Base-by-base conservation (phyloP, 257 asterid species). In the Dorcoceras hygrometricum region DNA sequence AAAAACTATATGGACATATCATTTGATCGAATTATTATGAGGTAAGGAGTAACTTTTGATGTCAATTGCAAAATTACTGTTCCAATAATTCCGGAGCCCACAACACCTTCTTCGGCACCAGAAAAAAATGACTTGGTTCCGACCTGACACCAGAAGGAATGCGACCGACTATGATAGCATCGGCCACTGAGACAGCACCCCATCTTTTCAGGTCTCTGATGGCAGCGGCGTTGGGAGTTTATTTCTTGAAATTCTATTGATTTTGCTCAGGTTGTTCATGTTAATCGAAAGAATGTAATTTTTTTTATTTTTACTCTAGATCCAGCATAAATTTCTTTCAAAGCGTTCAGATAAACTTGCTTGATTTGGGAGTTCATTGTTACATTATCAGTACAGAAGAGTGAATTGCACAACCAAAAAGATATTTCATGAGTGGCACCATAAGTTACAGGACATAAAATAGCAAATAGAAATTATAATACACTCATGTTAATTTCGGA, bases 71-170 rank as follows among this genome's bases (percentile, higher is more conserved):
- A 50, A 50, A 28, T 65, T 66, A 75, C 76, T 82, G 91, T 9
- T 62, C 81, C 82, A 23, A 69, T 66, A 65, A 50, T 16, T 63
- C 88, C 78, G 0, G 75, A 73, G 59, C 82, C 85, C 58, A 16
- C 67, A 36, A 57, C 64, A 0, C 78, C 72, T 1, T 70, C 71
- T 39, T 66, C 16, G 43, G 55, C 66, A 46, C 77, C 79, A 28
- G 71, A 54, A 10, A 67, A 54, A 10, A 67, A 79, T 0, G 77
- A 73, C 59, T 6, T 76, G 5, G 71, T 81, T 19, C 86, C 86
- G 50, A 67, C 80, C 67, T 75, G 64, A 77, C 91, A 12, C 87
- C 87, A 2, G 83, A 88, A 1, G 91, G 91, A 61, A 75, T 77
- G 69, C 78, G 81, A 39, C 89, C 91, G 16, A 73, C 70, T 50